Base-by-base conservation (phyloP, 805 yeast species). In the Sugiyamaella smithiae region DNA sequence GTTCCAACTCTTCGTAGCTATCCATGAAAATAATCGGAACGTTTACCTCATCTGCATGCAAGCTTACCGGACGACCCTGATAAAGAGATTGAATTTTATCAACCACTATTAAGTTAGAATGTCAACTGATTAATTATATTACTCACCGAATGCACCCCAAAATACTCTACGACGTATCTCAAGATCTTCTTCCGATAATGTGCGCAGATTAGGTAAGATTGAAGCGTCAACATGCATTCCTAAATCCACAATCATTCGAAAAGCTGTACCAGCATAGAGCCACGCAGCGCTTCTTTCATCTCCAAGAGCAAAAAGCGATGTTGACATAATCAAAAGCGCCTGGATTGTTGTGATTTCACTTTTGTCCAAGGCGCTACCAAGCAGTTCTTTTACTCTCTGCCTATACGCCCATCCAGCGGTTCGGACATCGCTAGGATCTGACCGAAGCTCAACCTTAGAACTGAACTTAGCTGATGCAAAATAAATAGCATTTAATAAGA, bases 311-410 rank as follows among this genome's bases (percentile, higher is more conserved):
- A 42, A 42, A n/a, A 42, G 20, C 22, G 45, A 42, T 17, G 45
- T 37, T 16, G 41, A 37, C 41, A 42, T 42, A 4, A 42, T 23
- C 23, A 42, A 28, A 8, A 42, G 37, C 8, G 45, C 45, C 14
- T 42, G 45, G 35, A 42, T 42, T n/a, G 45, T 42, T 9, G 45
- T 42, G n/a, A 42, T 42, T 11, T 42, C 45, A 28, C 45, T 42
- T 14, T 42, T 42, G 20, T 42, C 45, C 23, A 42, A 23, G n/a
- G 45, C 45, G 17, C 37, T 17, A 17, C 45, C 45, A 5, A 42
- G 24, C 23, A 42, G 14, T 23, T 42, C 45, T 14, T 26, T 42
- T 12, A 42, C 45, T 14, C 45, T 5, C 45, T 42, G 35, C 7
- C 45, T 35, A 17, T 42, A 42, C 7, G 22, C 45, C 19, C n/a